These are phyloP conservation scores for Myxozyma mucilagina DNA, from an alignment of 805 yeast species.

Conservation along the genomic window DNA sequence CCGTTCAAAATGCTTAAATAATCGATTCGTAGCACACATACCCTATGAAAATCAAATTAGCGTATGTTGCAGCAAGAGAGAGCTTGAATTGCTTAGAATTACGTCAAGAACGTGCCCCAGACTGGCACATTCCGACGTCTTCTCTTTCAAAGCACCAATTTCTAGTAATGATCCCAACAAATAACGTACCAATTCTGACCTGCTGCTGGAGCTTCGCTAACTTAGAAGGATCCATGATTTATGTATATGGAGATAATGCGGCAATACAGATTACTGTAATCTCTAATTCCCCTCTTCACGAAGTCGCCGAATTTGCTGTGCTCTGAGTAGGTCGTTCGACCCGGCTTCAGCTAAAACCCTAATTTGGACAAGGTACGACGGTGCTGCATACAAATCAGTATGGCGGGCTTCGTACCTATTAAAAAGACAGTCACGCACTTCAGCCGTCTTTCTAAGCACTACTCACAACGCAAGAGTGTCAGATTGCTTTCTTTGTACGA, in stretches of 20 bases:
- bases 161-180: neutral
- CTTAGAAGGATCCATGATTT: conserved; percentile 55
- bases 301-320: neutral
- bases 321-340: neutral
- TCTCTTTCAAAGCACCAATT: neutral
- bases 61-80: neutral
- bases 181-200: conserved; percentile 70
- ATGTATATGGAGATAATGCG: neutral
- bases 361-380: neutral
- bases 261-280: conserved; percentile 1
- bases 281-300: neutral
- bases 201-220: conserved; percentile 80
- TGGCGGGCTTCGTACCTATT: neutral
- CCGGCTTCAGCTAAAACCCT: neutral
- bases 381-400: neutral
- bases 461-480: neutral
- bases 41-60: neutral
- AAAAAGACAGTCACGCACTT: conserved; percentile 13
- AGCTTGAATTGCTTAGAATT: too few relatives aligned
- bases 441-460: neutral
- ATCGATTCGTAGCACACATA: neutral
- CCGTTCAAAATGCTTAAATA: neutral
- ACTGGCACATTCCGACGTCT: neutral
- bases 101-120: too few relatives aligned
- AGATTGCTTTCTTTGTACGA: too few relatives aligned